phyloP scores from a whole-genome alignment of 1,284 basidiomycete species.

The Apiotrichum gracile region DNA sequence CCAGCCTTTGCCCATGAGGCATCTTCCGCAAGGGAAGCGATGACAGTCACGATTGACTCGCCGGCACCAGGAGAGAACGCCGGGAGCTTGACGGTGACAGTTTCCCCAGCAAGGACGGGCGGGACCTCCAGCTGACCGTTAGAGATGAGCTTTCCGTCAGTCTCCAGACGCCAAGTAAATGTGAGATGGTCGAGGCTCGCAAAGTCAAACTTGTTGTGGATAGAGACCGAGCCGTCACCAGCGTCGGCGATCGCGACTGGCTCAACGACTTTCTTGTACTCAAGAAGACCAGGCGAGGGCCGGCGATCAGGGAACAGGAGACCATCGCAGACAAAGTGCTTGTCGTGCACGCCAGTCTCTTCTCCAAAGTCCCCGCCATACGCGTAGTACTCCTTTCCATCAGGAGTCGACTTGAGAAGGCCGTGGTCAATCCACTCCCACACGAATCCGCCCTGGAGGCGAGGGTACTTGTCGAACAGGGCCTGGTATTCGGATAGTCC shows the following conservation, averaged over 20 bases:
- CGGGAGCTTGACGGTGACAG: neutral
- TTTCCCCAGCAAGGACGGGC: neutral
- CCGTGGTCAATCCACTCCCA: constrained; percentile 25
- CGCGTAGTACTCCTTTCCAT: constrained; percentile 9
- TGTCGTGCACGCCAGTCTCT: constrained; percentile 15
- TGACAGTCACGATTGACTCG: constrained; percentile 5
- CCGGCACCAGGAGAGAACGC: neutral
- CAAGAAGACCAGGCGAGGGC: constrained; percentile 18
- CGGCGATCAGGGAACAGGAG: constrained; percentile 24
- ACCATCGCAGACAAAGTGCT: constrained; percentile 21
- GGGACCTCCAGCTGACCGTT: constrained; percentile 11
- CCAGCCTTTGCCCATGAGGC: constrained; percentile 13
- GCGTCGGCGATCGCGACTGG: constrained; percentile 8
- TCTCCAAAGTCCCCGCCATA: constrained; percentile 23
- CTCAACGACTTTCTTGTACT: constrained; percentile 18
- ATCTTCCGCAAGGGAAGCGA: constrained; percentile 3
- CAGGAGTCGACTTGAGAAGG: neutral
- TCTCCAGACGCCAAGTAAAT: constrained; percentile 19
- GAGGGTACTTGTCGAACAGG: constrained; percentile 18
- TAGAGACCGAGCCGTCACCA: neutral
- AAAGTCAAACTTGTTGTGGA: constrained; percentile 17
- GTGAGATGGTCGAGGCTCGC: constrained; percentile 6
- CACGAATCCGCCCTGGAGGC: constrained; percentile 16
- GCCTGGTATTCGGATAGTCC: constrained; percentile 13
- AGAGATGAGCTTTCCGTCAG: constrained; percentile 1